Evolutionary conservation across 1,139 yeast species (phyloP).

Genomic region (Barnettozyma hawaiiensis): DNA sequence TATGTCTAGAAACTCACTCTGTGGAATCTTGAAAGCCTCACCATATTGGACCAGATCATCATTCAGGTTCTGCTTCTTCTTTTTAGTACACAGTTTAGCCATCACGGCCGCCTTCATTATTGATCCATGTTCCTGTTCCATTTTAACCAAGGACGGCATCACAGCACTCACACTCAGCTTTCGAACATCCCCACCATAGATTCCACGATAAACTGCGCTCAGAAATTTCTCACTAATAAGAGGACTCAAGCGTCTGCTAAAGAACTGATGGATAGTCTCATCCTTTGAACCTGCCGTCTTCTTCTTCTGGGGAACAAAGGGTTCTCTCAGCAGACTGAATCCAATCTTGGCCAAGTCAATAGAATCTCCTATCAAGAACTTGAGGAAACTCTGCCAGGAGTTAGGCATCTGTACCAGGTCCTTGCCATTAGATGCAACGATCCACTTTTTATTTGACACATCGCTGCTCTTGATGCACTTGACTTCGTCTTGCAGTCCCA

Average conservation of each 20-base stretch:
- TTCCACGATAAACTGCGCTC: slow-evolving; percentile 84
- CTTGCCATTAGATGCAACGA: slow-evolving; percentile 37
- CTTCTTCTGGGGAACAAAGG: slow-evolving; percentile 25
- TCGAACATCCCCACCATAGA: slow-evolving; percentile 80
- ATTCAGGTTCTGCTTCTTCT: slow-evolving; percentile 18
- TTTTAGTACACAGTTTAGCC: slow-evolving; percentile 15
- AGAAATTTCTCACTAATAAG: slow-evolving; percentile 55
- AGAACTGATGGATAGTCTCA: slow-evolving; percentile 66
- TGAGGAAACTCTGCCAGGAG: slow-evolving; percentile 33
- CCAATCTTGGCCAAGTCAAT: slow-evolving; percentile 34
- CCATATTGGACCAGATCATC: slow-evolving; percentile 11
- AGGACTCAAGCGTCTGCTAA: slow-evolving; percentile 65
- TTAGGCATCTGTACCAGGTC: slow-evolving; percentile 50
- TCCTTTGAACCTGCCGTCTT: slow-evolving; percentile 42
- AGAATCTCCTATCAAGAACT: slow-evolving; percentile 42
- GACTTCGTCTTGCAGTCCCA: slow-evolving; percentile 39
- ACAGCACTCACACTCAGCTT: slow-evolving; percentile 56
- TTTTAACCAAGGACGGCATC: slow-evolving; percentile 38
- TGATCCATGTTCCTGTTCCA: slow-evolving; percentile 63
- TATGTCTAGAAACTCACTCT: slow-evolving; percentile 31
- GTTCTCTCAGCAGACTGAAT: slow-evolving; percentile 34
- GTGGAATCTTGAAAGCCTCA: slow-evolving; percentile 1
- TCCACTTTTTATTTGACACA: slow-evolving; percentile 56
- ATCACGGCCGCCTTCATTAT: slow-evolving; percentile 40
- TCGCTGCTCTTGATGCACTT: slow-evolving; percentile 45